A percentile compares a stretch with the other conserved stretches of the same genome.
Evolutionary conservation across 176 grass and related monocot species (phyloP).

Genomic region (Pontederia paniculata): DNA sequence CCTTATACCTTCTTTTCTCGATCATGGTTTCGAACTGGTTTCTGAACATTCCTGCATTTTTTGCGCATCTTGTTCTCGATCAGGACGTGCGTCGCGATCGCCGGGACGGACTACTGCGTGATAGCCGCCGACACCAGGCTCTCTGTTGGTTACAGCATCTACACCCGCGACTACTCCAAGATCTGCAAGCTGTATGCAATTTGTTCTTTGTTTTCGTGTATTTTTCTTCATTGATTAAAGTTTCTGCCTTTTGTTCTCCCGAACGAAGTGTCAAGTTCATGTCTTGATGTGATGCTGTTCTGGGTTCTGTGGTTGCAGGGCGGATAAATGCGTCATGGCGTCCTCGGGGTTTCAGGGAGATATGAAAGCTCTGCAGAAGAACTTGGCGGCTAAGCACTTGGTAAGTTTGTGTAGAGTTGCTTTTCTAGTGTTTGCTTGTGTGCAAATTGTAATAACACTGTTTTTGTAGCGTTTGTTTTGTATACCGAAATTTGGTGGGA

Average conservation of each 20-base stretch:
- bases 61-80: background rate
- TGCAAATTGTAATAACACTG: too few species aligned
- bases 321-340: conserved; percentile 73
- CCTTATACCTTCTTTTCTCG: conserved; percentile 2
- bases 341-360: conserved; percentile 96
- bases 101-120: conserved; percentile 73
- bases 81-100: conserved; percentile 93
- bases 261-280: too few species aligned
- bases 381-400: conserved; percentile 78
- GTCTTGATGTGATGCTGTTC: too few species aligned
- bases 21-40: conserved; percentile 15
- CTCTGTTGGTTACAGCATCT: conserved; percentile 83
- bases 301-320: conserved; percentile 19
- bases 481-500: too few species aligned
- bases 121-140: conserved; percentile 88
- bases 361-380: conserved; percentile 93
- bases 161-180: conserved; percentile 94
- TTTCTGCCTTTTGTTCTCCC: too few species aligned
- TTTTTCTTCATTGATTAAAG: background rate
- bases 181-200: conserved; percentile 76
- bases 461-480: too few species aligned
- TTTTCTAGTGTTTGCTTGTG: background rate
- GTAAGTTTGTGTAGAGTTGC: conserved; percentile 24
- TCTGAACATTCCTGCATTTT: background rate
- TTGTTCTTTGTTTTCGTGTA: conserved; percentile 23